Evolutionary conservation across 345 rosid species (phyloP).

Genomic region (Rhodamnia rubescens): DNA sequence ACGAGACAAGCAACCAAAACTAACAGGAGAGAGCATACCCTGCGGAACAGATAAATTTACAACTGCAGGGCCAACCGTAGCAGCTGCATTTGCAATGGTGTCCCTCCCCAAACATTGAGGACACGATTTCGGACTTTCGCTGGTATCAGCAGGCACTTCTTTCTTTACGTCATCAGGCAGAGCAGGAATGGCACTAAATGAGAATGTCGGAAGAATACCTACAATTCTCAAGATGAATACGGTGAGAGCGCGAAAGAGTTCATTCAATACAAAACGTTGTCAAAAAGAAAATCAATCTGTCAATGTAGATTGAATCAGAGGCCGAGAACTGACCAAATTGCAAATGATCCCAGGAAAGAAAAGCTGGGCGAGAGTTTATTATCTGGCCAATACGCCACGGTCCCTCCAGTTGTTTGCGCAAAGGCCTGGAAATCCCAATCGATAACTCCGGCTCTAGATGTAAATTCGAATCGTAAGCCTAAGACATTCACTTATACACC

Average conservation of each 20-base stretch:
- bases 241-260: neutral
- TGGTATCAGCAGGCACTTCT: slow-evolving; percentile 15
- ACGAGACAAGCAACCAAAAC: neutral
- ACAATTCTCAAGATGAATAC: neutral
- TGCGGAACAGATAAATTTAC: slow-evolving; percentile 69
- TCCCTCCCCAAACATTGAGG: slow-evolving; percentile 59
- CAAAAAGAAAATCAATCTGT: neutral
- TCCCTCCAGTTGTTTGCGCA: slow-evolving; percentile 10
- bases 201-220: slow-evolving; percentile 31
- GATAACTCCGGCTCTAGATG: neutral
- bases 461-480: neutral
- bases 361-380: slow-evolving; percentile 5
- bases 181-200: slow-evolving; percentile 29
- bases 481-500: neutral
- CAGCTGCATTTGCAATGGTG: slow-evolving; percentile 81
- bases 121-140: slow-evolving; percentile 28
- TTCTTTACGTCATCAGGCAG: slow-evolving; percentile 16
- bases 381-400: slow-evolving; percentile 3
- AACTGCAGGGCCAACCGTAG: slow-evolving; percentile 72
- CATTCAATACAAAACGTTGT: neutral
- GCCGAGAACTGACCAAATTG: slow-evolving; percentile 26
- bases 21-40: slow-evolving; percentile 22
- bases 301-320: neutral
- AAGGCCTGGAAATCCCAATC: slow-evolving; percentile 8
- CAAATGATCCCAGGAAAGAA: slow-evolving; percentile 12